A percentile compares a stretch with the other conserved stretches of the same genome.
These are phyloP conservation scores for Sclerotiophoma versabilis DNA, from an alignment of 2,329 filamentous ascomycete genomes.

Conservation along the genomic window DNA sequence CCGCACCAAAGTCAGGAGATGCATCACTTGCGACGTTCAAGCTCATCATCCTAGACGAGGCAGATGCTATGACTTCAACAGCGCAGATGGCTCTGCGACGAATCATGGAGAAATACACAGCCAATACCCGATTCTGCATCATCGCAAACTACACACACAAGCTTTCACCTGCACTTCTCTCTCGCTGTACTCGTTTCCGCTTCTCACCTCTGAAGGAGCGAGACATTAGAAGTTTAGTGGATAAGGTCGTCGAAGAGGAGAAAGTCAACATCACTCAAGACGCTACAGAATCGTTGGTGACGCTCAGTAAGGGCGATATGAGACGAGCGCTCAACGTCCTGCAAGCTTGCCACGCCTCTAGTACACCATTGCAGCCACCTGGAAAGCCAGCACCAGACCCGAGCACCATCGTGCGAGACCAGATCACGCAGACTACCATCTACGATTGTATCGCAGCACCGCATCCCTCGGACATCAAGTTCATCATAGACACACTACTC, in stretches of 20 bases:
- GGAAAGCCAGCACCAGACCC: conserved; percentile 56
- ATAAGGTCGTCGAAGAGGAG: conserved; percentile 89
- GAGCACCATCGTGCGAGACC: conserved; percentile 75
- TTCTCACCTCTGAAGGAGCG: conserved; percentile 91
- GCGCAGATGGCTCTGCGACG: conserved; percentile 96
- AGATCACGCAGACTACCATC: conserved; percentile 89
- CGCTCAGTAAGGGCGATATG: conserved; percentile 95
- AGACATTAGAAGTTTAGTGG: conserved; percentile 85
- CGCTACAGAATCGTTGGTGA: conserved; percentile 83
- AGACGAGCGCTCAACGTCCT: conserved; percentile 91
- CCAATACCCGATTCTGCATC: conserved; percentile 96
- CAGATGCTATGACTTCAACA: conserved; percentile 99
- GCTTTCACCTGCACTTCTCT: conserved; percentile 88
- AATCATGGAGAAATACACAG: conserved; percentile 99
- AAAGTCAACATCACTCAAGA: conserved; percentile 81
- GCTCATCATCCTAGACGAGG: conserved; percentile 96
- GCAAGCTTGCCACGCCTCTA: conserved; percentile 95
- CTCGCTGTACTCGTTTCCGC: conserved; percentile 90
- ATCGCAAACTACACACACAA: conserved; percentile 99
- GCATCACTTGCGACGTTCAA: conserved; percentile 78
- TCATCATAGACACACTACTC: conserved; percentile 84
- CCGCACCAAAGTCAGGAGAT: conserved; percentile 58
- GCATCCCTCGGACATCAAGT: conserved; percentile 84
- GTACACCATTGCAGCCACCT: conserved; percentile 64
- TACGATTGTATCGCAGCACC: conserved; percentile 98